Conservation (phyloP, 345 rosid species). For the Trapa incisa region DNA sequence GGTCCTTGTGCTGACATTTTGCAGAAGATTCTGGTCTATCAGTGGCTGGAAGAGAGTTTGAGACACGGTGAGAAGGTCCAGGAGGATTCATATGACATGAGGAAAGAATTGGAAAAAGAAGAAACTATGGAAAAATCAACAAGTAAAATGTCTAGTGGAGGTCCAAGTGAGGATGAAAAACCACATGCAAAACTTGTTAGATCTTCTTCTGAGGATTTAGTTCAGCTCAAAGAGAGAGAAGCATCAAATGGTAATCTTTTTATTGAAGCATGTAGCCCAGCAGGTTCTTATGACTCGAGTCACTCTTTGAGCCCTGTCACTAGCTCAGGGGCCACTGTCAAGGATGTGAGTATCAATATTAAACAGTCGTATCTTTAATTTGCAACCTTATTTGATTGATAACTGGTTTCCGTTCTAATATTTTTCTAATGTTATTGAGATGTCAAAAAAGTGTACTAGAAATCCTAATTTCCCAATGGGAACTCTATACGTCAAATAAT, state of each 20-base stretch:
- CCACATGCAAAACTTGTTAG: conserved; percentile 26
- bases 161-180: conserved; percentile 17
- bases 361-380: neutral
- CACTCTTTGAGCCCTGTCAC: conserved; percentile 22
- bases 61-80: conserved; percentile 50
- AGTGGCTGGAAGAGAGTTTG: conserved; percentile 82
- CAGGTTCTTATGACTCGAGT: conserved; percentile 19
- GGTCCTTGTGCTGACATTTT: neutral
- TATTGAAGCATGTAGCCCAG: conserved; percentile 22
- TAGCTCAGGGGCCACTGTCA: conserved; percentile 21
- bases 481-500: conserved; percentile 3
- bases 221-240: neutral
- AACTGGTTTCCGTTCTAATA: neutral
- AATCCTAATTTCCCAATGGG: neutral
- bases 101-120: conserved; percentile 23
- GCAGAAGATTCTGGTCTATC: conserved; percentile 55
- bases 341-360: conserved; percentile 33
- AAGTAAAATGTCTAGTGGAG: conserved; percentile 10
- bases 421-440: neutral
- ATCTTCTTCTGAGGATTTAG: conserved; percentile 22
- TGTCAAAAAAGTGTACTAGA: neutral
- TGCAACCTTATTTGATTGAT: neutral
- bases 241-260: conserved; percentile 9
- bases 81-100: conserved; percentile 47
- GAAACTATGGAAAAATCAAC: conserved; percentile 14